Evolutionary conservation across 192 early-diverging fungal species (phyloP).

Genomic region (Phycomyces nitens): DNA sequence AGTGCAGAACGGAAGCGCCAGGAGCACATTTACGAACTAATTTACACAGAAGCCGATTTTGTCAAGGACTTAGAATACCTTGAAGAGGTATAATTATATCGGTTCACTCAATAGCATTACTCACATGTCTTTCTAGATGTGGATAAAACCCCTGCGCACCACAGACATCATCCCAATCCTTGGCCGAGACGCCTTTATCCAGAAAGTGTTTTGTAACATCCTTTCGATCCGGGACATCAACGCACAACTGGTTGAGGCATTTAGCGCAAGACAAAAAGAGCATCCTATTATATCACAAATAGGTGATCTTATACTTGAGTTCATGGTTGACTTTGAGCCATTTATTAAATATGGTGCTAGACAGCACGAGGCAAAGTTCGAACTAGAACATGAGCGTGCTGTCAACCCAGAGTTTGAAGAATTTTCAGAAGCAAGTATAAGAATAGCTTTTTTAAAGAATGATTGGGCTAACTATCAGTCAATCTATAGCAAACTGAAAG

Average conservation of each 20-base stretch:
- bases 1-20: conserved; percentile 71
- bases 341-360: conserved; percentile 86
- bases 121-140: conserved; percentile 36
- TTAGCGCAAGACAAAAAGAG: conserved; percentile 55
- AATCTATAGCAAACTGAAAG: conserved; percentile 60
- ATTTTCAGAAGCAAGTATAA: conserved; percentile 66
- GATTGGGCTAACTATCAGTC: conserved; percentile 64
- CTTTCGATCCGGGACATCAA: conserved; percentile 61
- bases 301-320: conserved; percentile 67
- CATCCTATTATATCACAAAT: conserved; percentile 61
- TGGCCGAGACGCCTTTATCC: conserved; percentile 69
- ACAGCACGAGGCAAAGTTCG: conserved; percentile 79
- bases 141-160: conserved; percentile 63
- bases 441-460: conserved; percentile 32
- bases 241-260: conserved; percentile 42
- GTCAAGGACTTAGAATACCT: conserved; percentile 71
- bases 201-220: conserved; percentile 75
- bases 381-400: conserved; percentile 75
- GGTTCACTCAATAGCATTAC: conserved; percentile 8
- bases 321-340: conserved; percentile 59
- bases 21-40: conserved; percentile 80
- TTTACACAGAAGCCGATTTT: conserved; percentile 76
- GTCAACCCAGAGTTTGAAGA: conserved; percentile 61
- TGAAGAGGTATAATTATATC: conserved; percentile 45
- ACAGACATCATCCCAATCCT: conserved; percentile 61